phyloP scores from a whole-genome alignment of 108 stramenopile genomes.

The Cyclotella distinguenda region DNA sequence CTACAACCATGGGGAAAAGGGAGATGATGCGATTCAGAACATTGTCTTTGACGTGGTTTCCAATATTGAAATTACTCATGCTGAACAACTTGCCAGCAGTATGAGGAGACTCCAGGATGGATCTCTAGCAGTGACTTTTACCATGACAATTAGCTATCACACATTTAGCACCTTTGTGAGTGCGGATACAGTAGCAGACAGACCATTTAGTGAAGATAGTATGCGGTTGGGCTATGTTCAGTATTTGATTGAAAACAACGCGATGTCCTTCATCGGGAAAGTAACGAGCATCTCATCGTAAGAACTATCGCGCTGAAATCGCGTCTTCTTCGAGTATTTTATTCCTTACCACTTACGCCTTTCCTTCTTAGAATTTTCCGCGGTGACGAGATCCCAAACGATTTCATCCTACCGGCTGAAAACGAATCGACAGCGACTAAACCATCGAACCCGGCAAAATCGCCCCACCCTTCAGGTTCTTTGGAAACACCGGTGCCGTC shows the following conservation, averaged over 20 bases:
- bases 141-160: slow-evolving; percentile 25
- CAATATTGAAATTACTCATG: slow-evolving; percentile 20
- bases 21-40: slow-evolving; percentile 35
- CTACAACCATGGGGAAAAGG: slow-evolving; percentile 22
- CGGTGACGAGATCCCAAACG: slow-evolving; percentile 30
- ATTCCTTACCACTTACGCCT: background rate
- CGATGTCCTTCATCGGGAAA: slow-evolving; percentile 13
- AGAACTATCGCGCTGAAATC: background rate
- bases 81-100: slow-evolving; percentile 2
- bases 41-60: slow-evolving; percentile 33
- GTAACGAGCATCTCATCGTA: slow-evolving; percentile 9
- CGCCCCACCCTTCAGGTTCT: too few relatives aligned
- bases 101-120: slow-evolving; percentile 4
- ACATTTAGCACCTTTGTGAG: slow-evolving; percentile 15
- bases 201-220: slow-evolving; percentile 22
- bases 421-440: too few relatives aligned
- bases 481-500: too few relatives aligned
- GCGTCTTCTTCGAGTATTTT: background rate
- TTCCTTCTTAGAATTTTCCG: slow-evolving; percentile 11
- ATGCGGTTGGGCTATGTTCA: slow-evolving; percentile 14
- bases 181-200: slow-evolving; percentile 24
- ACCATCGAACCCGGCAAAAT: too few relatives aligned
- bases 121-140: slow-evolving; percentile 22
- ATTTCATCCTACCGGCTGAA: too few relatives aligned
- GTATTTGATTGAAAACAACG: slow-evolving; percentile 22